Percentiles rank a stretch among this genome's conserved stretches.
phyloP scores from a whole-genome alignment of 75 land plant genomes.

The Cryptomeria japonica region DNA sequence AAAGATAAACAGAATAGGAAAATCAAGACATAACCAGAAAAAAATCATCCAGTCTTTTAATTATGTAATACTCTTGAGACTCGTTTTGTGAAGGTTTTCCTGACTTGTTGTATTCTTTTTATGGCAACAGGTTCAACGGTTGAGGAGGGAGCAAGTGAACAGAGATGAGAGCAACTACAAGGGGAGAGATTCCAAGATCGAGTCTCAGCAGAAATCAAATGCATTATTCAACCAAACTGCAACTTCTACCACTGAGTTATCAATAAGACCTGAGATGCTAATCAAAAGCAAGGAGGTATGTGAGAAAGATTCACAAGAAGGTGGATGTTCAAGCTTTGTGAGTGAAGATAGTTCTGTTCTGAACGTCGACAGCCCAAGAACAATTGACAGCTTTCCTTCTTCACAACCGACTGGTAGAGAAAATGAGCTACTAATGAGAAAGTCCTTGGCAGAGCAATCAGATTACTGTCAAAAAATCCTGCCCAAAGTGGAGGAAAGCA shows the following conservation, averaged over 20 bases:
- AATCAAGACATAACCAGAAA: too few relatives aligned
- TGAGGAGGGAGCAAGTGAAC: neutral
- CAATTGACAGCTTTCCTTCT: neutral
- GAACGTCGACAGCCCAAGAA: neutral
- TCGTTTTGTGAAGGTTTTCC: neutral
- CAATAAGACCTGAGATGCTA: neutral
- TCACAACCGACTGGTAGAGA: neutral
- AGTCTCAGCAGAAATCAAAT: neutral
- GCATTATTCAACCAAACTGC: neutral
- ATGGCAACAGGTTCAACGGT: neutral
- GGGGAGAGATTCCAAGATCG: neutral
- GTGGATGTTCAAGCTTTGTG: neutral
- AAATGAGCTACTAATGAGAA: neutral
- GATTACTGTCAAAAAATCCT: neutral
- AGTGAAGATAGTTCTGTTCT: constrained; percentile 1
- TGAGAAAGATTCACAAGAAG: neutral
- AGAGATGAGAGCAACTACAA: neutral
- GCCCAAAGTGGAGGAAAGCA: neutral
- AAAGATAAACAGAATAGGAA: too few relatives aligned
- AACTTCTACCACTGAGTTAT: neutral
- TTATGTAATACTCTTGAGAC: too few relatives aligned
- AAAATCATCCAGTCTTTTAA: too few relatives aligned
- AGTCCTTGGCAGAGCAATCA: neutral
- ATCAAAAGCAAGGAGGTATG: neutral
- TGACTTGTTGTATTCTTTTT: neutral